phyloP scores from a whole-genome alignment of 2,329 filamentous ascomycete genomes.

The Ophiostoma sp. region DNA sequence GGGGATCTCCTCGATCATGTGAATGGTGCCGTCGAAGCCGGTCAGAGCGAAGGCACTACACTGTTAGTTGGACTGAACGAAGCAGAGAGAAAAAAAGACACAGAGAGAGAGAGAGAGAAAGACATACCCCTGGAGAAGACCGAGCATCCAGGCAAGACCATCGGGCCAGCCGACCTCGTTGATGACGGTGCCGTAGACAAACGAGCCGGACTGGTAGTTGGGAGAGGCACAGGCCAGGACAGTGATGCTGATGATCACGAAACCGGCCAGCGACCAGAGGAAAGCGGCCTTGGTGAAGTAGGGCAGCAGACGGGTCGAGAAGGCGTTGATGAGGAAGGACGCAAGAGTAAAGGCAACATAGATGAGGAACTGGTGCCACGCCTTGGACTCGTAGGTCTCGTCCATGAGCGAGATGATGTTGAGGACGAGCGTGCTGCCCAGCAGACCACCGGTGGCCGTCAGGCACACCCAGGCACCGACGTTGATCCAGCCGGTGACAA shows the following conservation, averaged over 20 bases:
- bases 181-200: slow-evolving; percentile 63
- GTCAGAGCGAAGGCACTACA: slow-evolving; percentile 41
- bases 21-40: slow-evolving; percentile 49
- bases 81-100: background rate
- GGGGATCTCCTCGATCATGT: slow-evolving; percentile 51
- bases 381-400: slow-evolving; percentile 48
- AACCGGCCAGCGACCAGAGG: slow-evolving; percentile 64
- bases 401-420: slow-evolving; percentile 59
- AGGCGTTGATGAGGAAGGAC: slow-evolving; percentile 60
- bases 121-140: slow-evolving; percentile 25
- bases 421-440: slow-evolving; percentile 61
- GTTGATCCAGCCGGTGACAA: slow-evolving; percentile 68
- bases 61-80: background rate
- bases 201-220: slow-evolving; percentile 56
- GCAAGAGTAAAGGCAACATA: slow-evolving; percentile 59
- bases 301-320: slow-evolving; percentile 56
- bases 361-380: slow-evolving; percentile 70
- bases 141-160: slow-evolving; percentile 55
- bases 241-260: slow-evolving; percentile 64
- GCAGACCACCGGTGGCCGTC: slow-evolving; percentile 60
- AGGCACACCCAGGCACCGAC: slow-evolving; percentile 66
- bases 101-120: background rate
- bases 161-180: slow-evolving; percentile 66
- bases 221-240: slow-evolving; percentile 61
- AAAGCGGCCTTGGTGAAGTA: slow-evolving; percentile 64